phyloP scores from a whole-genome alignment of 352 stramenopile genomes.

The Phytophthora melonis region DNA sequence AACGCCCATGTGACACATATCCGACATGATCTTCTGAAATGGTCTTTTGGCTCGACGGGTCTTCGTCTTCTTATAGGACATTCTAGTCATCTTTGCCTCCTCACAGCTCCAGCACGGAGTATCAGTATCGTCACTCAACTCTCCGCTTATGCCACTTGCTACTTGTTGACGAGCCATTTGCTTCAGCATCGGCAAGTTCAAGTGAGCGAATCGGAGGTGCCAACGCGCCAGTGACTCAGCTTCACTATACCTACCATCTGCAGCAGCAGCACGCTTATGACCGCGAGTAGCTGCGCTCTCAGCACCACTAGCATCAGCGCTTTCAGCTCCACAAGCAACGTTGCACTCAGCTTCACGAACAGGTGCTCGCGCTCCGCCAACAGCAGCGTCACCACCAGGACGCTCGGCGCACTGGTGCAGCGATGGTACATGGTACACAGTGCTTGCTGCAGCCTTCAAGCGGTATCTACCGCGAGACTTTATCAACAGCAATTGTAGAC shows the following conservation, averaged over 20 bases:
- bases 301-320: not conserved
- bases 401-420: not conserved
- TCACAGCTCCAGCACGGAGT: conserved; percentile 15
- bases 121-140: not conserved
- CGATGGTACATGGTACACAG: not conserved
- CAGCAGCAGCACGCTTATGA: not conserved
- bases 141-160: not conserved
- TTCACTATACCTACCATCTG: not conserved
- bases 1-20: conserved; percentile 19
- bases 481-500: not conserved
- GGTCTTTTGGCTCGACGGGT: conserved; percentile 2
- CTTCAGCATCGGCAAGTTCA: conserved; percentile 7
- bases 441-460: not conserved
- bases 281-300: too few relatives aligned
- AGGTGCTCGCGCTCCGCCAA: too few relatives aligned
- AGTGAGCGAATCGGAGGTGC: conserved; percentile 10
- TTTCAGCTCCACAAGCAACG: not conserved
- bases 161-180: conserved; percentile 5
- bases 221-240: conserved; percentile 3
- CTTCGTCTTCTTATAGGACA: conserved; percentile 19
- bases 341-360: not conserved
- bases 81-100: conserved; percentile 13
- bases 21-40: conserved; percentile 26
- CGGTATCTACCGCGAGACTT: conserved; percentile 15
- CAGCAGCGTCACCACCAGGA: not conserved